These are phyloP conservation scores for Capsicum baccatum DNA, from an alignment of 257 asterid genomes.

Conservation along the genomic window DNA sequence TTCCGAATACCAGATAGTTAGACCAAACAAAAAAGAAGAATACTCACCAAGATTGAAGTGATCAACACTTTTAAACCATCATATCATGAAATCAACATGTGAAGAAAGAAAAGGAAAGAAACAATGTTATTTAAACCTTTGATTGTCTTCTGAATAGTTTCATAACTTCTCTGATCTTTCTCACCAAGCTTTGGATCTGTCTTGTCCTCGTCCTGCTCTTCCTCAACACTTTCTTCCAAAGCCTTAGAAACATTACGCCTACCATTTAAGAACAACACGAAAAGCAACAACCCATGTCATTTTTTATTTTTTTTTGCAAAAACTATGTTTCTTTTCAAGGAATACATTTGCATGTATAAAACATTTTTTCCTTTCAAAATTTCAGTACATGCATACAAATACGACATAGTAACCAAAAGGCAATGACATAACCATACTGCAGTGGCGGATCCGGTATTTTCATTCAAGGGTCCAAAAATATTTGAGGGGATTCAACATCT, in stretches of 20 bases:
- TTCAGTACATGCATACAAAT: no score
- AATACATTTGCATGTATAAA: neutral
- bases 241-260: slow-evolving; percentile 38
- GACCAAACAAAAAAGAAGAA: neutral
- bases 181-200: slow-evolving; percentile 44
- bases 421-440: no score
- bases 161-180: slow-evolving; percentile 57
- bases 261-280: slow-evolving; percentile 15
- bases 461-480: no score
- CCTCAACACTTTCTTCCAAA: slow-evolving; percentile 40
- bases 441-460: no score
- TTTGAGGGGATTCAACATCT: no score
- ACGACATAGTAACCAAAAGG: no score
- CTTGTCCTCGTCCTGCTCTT: slow-evolving; percentile 33
- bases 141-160: slow-evolving; percentile 49
- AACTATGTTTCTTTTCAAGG: neutral
- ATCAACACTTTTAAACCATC: neutral
- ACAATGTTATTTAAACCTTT: slow-evolving; percentile 47
- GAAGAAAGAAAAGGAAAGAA: neutral
- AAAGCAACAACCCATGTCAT: neutral
- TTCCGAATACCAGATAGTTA: neutral
- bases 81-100: neutral
- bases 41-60: neutral
- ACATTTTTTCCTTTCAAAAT: no score
- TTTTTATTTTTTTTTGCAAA: neutral